Conservation (phyloP, 345 rosid genomes). For the Brassica carinata region DNA sequence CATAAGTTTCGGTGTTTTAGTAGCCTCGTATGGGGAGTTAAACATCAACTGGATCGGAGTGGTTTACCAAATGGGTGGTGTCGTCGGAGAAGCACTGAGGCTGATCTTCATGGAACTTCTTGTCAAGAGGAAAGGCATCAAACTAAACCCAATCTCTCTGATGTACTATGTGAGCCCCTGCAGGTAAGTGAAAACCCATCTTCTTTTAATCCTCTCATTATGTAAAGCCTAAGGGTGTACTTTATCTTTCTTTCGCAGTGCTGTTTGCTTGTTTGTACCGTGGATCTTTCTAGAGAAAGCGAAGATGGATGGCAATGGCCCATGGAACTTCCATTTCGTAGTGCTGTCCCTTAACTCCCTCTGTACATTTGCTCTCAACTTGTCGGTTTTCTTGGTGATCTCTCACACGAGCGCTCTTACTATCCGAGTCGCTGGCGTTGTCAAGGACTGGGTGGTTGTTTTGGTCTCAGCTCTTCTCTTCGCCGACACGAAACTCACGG, state of each 20-base stretch:
- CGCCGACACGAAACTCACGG: conserved; percentile 88
- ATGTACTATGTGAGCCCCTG: conserved; percentile 98
- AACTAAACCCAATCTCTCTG: conserved; percentile 82
- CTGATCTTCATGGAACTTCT: conserved; percentile 94
- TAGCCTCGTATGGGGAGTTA: conserved; percentile 93
- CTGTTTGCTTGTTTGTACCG: conserved; percentile 82
- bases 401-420: conserved; percentile 98
- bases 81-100: conserved; percentile 85
- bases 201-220: conserved; percentile 2
- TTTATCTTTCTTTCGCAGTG: conserved; percentile 54
- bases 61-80: conserved; percentile 99
- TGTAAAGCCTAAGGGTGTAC: background rate
- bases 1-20: conserved; percentile 94
- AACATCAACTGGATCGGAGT: conserved; percentile 96
- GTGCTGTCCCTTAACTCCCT: conserved; percentile 77
- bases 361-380: conserved; percentile 95
- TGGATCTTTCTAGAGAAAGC: conserved; percentile 96
- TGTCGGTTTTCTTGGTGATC: conserved; percentile 94
- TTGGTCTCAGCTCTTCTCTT: conserved; percentile 86
- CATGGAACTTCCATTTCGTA: conserved; percentile 70
- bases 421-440: conserved; percentile 98
- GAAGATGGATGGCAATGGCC: conserved; percentile 77
- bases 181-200: conserved; percentile 56
- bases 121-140: conserved; percentile 94
- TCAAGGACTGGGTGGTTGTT: conserved; percentile 99